Base-by-base conservation (phyloP, 1,139 yeast genomes). In the Scheffersomyces segobiensis region DNA sequence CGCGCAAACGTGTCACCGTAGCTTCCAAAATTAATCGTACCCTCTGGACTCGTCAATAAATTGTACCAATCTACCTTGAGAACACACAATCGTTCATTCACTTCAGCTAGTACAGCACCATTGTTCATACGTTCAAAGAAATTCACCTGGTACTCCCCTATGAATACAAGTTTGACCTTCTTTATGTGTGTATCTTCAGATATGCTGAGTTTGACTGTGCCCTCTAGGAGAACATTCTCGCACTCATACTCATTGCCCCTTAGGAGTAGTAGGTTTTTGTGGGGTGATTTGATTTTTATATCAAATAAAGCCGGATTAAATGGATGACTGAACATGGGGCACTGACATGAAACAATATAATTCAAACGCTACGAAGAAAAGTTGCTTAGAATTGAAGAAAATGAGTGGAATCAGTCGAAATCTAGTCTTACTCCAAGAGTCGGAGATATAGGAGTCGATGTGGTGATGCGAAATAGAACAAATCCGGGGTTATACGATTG, bases 31-130 rank as follows among this genome's bases (percentile, higher is more conserved):
- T 65, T 64, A 1, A 85, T 69, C 1, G 63, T 63, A 0, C 91
- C 92, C 6, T 79, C 73, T 1, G 82, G 70, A 50, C 73, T 68
- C 3, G 80, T 75, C 52, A 88, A 72, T 26, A 88, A 70, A 63
- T 88, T 88, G 53, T 80, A 79, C 93, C 93, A 88, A 18, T 74
- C 77, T 26, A 82, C 84, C 53, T 81, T 81, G 59, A 88, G 74
- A 1, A 85, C 77, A 47, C 81, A 77, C 17, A 77, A 70, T 50
- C 83, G 79, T 62, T 87, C 90, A 56, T 77, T 76, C 5, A 84
- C 81, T 20, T 82, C 82, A 55, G 82, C 81, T 5, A 76, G 71
- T 32, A 74, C 62, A 7, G 69, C 63, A 1, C 78, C 78, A 21
- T 71, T 71, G 7, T 69, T 69, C 60, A 74, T 78, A 48, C 78